Evolutionary conservation across 108 stramenopile genomes (phyloP), one percentile per base, ranked within the genome.

Genomic region (Pinguiococcus pyrenoidosus): DNA sequence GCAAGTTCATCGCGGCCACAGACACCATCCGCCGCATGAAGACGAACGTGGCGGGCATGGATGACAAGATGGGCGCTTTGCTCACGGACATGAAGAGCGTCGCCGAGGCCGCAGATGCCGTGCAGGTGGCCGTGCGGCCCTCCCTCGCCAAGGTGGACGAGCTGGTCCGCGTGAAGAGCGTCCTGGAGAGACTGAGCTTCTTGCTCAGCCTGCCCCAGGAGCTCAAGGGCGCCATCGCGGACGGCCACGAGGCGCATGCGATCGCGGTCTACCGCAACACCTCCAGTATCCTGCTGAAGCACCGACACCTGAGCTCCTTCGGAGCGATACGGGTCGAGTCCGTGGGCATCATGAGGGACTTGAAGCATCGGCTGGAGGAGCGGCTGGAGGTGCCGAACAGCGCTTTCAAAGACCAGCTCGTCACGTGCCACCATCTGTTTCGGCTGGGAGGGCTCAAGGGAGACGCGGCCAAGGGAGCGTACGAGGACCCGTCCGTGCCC

Each of bases 1-100:
- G 80, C 61, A 92, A 92, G 49, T 99, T 99, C 63, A 92, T 99
- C 49, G 78, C 76, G 49, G 96, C 93, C 25, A 94, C 96, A 2
- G 93, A 94, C 62, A 92, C 93, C 33, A 88, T 99, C 49, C 75
- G 82, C 36, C 61, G 66, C 28, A 73, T 77, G 75, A 58, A 69
- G 30, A 54, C 39, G 36, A 69, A 71, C 36, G 73, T 75, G 20
- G 62, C 59, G 47, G 70, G 24, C 29, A 75, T 75, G 46, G 74
- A 73, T 47, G 34, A 28, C 16, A 71, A 73, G 35, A 58, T 75
- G 46, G 33, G 33, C 20, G 37, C 57, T 13, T 36, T 77, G 4
- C 28, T 29, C 10, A 32, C 28, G 9, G 45, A 32, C 23, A 64
- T 74, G 57, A 58, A 59, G 4, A 41, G 59, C 21, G 58, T 73